phyloP scores from a whole-genome alignment of 1,284 basidiomycete species.

The Cryptococcus amylolentus region DNA sequence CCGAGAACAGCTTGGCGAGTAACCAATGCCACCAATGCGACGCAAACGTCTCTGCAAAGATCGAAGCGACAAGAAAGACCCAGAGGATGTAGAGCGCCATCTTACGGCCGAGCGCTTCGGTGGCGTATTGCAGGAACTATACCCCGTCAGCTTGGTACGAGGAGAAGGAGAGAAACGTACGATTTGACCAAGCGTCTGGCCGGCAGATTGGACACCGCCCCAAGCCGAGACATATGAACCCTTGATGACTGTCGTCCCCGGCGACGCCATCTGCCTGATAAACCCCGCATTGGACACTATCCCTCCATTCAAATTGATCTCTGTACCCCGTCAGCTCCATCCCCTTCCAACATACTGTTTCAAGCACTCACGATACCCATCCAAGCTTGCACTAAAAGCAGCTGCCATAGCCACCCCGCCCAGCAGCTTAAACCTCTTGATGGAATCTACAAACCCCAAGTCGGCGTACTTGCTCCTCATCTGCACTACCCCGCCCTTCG shows the following conservation, averaged over 20 bases:
- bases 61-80: slow-evolving; percentile 20
- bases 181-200: slow-evolving; percentile 28
- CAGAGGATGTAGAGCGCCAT: slow-evolving; percentile 23
- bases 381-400: slow-evolving; percentile 24
- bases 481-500: slow-evolving; percentile 13
- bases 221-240: slow-evolving; percentile 26
- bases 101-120: slow-evolving; percentile 31
- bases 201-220: slow-evolving; percentile 26
- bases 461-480: slow-evolving; percentile 20
- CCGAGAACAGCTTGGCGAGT: slow-evolving; percentile 27
- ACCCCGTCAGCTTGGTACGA: neutral
- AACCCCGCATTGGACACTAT: slow-evolving; percentile 36
- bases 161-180: neutral
- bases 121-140: slow-evolving; percentile 15
- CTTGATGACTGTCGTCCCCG: slow-evolving; percentile 9
- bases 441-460: slow-evolving; percentile 13
- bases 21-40: slow-evolving; percentile 27
- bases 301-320: slow-evolving; percentile 28
- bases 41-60: slow-evolving; percentile 25
- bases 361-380: slow-evolving; percentile 23
- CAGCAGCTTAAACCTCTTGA: slow-evolving; percentile 16
- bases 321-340: slow-evolving; percentile 1
- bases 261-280: slow-evolving; percentile 15
- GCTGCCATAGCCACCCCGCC: slow-evolving; percentile 19
- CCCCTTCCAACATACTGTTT: neutral